phyloP scores from a whole-genome alignment of 306 rosid species.

The Acacia confusa region DNA sequence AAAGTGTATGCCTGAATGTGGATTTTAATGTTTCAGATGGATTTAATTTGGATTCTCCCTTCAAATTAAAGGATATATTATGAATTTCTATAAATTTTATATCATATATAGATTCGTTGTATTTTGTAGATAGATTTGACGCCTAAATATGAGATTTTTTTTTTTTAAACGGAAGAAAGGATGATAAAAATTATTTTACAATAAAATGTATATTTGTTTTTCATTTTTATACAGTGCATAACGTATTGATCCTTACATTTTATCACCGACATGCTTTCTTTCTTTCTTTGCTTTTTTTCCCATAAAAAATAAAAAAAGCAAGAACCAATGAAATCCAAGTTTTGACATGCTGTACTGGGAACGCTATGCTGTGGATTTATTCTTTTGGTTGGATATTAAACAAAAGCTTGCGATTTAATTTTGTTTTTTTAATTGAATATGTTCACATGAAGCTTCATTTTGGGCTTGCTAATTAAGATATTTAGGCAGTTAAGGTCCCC shows the following conservation, averaged over 20 bases:
- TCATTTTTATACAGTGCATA: too few relatives aligned
- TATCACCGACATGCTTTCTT: conserved; percentile 43
- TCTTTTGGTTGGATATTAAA: conserved; percentile 19
- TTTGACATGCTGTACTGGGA: conserved; percentile 36
- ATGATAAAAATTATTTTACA: neutral
- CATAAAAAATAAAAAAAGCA: neutral
- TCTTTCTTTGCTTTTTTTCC: neutral
- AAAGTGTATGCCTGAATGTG: too few relatives aligned
- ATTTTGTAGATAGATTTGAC: too few relatives aligned
- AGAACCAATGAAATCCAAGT: conserved; percentile 32
- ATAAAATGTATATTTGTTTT: too few relatives aligned
- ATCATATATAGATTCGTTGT: too few relatives aligned
- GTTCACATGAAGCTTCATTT: neutral
- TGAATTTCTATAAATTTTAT: too few relatives aligned
- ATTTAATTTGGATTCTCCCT: too few relatives aligned
- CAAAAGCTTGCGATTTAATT: conserved; percentile 14
- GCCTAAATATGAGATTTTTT: too few relatives aligned
- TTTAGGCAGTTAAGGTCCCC: neutral
- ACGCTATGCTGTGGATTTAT: conserved; percentile 8
- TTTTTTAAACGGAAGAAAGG: neutral
- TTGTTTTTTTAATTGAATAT: conserved; percentile 18
- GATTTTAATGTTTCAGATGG: too few relatives aligned
- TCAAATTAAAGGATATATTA: too few relatives aligned
- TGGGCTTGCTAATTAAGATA: neutral
- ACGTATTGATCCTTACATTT: too few relatives aligned